phyloP scores from a whole-genome alignment of 805 yeast genomes.

The Saccharomycopsis amapae region DNA sequence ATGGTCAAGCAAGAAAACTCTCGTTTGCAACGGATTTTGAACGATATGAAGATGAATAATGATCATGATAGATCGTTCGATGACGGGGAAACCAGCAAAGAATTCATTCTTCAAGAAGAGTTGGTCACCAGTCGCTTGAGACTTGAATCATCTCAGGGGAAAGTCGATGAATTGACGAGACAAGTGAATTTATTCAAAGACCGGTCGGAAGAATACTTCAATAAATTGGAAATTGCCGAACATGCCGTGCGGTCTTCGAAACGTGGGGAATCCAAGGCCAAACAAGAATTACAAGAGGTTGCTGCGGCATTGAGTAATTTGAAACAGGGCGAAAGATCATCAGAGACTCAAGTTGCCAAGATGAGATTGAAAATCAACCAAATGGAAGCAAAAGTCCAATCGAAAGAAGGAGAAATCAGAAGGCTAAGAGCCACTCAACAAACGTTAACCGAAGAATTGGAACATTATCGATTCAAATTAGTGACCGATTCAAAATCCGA shows the following conservation, averaged over 20 bases:
- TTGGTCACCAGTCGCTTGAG: slow-evolving; percentile 44
- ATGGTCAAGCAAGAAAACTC: slow-evolving; percentile 38
- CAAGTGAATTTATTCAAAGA: slow-evolving; percentile 55
- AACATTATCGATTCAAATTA: slow-evolving; percentile 43
- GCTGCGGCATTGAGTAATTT: slow-evolving; percentile 39
- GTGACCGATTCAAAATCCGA: slow-evolving; percentile 35
- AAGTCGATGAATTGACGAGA: slow-evolving; percentile 47
- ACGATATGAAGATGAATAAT: slow-evolving; percentile 27
- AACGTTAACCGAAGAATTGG: slow-evolving; percentile 49
- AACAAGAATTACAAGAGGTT: slow-evolving; percentile 47
- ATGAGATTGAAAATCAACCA: slow-evolving; percentile 43
- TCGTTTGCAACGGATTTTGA: slow-evolving; percentile 35
- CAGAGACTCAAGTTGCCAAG: slow-evolving; percentile 47
- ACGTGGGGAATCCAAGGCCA: slow-evolving; percentile 50
- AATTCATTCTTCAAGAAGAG: slow-evolving; percentile 36
- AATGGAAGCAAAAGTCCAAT: slow-evolving; percentile 50
- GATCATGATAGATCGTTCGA: slow-evolving; percentile 2
- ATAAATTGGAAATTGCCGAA: slow-evolving; percentile 73
- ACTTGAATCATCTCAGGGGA: slow-evolving; percentile 48
- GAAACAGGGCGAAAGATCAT: slow-evolving; percentile 45
- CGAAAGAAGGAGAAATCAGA: slow-evolving; percentile 47
- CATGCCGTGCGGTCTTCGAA: slow-evolving; percentile 57
- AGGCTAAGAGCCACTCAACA: slow-evolving; percentile 42
- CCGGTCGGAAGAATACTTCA: slow-evolving; percentile 67
- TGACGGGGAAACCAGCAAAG: slow-evolving; percentile 15